Conservation (phyloP, 805 yeast species). For the Lipomyces mesembrius region DNA sequence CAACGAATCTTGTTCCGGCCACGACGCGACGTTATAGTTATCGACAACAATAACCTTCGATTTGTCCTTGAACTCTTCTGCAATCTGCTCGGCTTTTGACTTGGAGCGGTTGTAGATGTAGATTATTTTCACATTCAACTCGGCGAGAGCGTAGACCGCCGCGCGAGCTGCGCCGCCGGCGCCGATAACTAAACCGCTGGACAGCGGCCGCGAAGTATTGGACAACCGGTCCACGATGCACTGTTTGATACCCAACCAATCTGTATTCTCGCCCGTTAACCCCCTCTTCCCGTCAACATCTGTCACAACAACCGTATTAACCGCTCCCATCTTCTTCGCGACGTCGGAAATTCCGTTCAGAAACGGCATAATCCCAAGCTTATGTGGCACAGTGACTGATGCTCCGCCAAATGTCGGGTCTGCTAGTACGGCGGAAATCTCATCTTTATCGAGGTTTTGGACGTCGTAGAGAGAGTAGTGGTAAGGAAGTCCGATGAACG, state of each 20-base stretch:
- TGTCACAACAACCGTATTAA: slow-evolving; percentile 74
- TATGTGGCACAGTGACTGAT: slow-evolving; percentile 92
- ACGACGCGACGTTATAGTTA: slow-evolving; percentile 19
- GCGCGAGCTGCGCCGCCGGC: slow-evolving; percentile 99
- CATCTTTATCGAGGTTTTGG: slow-evolving; percentile 11
- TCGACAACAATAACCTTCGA: slow-evolving; percentile 21
- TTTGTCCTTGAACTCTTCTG: slow-evolving; percentile 59
- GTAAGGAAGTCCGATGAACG: slow-evolving; percentile 78
- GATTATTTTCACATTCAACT: slow-evolving; percentile 78
- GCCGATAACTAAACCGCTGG: slow-evolving; percentile 80
- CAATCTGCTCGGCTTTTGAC: slow-evolving; percentile 64
- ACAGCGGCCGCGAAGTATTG: slow-evolving; percentile 64
- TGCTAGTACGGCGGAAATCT: slow-evolving; percentile 10
- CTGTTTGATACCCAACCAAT: slow-evolving; percentile 85
- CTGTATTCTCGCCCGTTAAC: slow-evolving; percentile 82
- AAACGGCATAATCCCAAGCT: slow-evolving; percentile 73
- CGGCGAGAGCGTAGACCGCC: slow-evolving; percentile 81
- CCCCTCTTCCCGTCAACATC: slow-evolving; percentile 11
- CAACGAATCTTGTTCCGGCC: slow-evolving; percentile 13
- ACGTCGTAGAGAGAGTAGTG: slow-evolving; percentile 51
- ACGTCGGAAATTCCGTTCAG: slow-evolving; percentile 71
- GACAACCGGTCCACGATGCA: slow-evolving; percentile 57
- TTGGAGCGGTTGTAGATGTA: slow-evolving; percentile 81
- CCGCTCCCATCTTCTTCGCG: slow-evolving; percentile 87
- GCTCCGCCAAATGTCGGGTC: slow-evolving; percentile 91